Evolutionary conservation across 2,329 filamentous ascomycete genomes (phyloP), one percentile per base, ranked within the genome.

Genomic region (Colletotrichum tamarilloi): DNA sequence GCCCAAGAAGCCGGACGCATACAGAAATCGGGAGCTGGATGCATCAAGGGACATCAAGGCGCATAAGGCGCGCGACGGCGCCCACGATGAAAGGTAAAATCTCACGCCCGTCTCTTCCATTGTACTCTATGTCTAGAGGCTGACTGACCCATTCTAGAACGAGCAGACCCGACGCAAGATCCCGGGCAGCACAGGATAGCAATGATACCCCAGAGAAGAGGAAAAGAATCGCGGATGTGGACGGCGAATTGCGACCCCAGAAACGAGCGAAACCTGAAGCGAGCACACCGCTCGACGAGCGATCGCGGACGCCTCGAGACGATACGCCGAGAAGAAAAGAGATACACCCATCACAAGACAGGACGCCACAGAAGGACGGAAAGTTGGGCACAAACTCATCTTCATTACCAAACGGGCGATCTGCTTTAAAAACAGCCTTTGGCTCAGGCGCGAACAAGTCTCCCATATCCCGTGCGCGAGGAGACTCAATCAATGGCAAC

Each of bases 221-320:
- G 76, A 89, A 89, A 80, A 86, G 87, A 53, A 74, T 78, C 12
- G 79, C 82, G 16, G 87, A 89, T 19, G 62, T 75, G 7, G 85
- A 88, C 24, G 86, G 87, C 30, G 82, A 84, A 38, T 72, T 77
- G 28, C 84, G 87, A 67, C 82, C 84, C 1, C 81, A 81, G 66
- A 90, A 90, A 78, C 85, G 87, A 68, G 78, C 80, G 28, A 86
- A 82, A 70, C 79, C 84, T 24, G 87, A 88, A 28, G 69, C 78
- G 16, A 74, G 76, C 68, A 81, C 80, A 53, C 74, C 76, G 26
- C 63, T 72, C 52, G 83, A 84, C 52, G 81, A 83, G 14, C 77
- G 80, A 64, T 76, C 76, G 64, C 79, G 78, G 74, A 76, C 76
- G 30, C 74, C 78, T 60, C 80, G 82, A 75, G 82, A 84, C 60